These are phyloP conservation scores for Spathaspora girioi DNA, from an alignment of 805 yeast genomes.

Conservation along the genomic window DNA sequence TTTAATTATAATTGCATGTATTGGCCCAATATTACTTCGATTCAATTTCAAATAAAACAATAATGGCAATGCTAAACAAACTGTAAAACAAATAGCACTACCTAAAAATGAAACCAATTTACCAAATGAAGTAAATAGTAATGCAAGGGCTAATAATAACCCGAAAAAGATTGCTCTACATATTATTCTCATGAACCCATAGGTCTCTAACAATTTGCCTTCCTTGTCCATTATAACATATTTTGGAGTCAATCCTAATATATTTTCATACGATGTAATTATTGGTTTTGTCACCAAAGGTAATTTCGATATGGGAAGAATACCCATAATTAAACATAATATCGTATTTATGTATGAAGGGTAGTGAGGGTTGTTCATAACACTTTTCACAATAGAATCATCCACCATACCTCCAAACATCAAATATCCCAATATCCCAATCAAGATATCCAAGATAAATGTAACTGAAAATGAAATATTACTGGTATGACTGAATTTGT, in stretches of 20 bases:
- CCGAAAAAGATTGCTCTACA: slow-evolving; percentile 21
- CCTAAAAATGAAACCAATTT: slow-evolving; percentile 40
- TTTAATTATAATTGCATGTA: slow-evolving; percentile 10
- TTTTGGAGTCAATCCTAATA: slow-evolving; percentile 14
- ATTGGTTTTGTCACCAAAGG: slow-evolving; percentile 39
- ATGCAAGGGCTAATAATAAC: slow-evolving; percentile 19
- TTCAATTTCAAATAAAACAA: slow-evolving; percentile 28
- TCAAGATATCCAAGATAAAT: slow-evolving; percentile 51
- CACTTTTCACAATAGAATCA: slow-evolving; percentile 76
- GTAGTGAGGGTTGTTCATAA: slow-evolving; percentile 63
- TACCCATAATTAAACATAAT: slow-evolving; percentile 31
- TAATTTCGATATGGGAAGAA: slow-evolving; percentile 38
- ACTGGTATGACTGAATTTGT: slow-evolving; percentile 51
- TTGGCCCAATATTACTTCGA: slow-evolving; percentile 14
- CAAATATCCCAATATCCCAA: slow-evolving; percentile 65
- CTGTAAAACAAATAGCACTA: slow-evolving; percentile 37
- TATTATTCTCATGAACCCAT: slow-evolving; percentile 2
- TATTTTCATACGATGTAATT: slow-evolving; percentile 33
- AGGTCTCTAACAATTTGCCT: slow-evolving; percentile 1
- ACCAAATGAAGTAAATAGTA: slow-evolving; percentile 36
- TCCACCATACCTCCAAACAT: slow-evolving; percentile 74
- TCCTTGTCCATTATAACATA: slow-evolving; percentile 1
- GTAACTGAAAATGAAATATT: slow-evolving; percentile 57
- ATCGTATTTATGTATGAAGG: slow-evolving; percentile 50
- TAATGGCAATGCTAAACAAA: slow-evolving; percentile 38